phyloP scores from a whole-genome alignment of 73 alveolate species.

The Tetrahymena malaccensis region DNA sequence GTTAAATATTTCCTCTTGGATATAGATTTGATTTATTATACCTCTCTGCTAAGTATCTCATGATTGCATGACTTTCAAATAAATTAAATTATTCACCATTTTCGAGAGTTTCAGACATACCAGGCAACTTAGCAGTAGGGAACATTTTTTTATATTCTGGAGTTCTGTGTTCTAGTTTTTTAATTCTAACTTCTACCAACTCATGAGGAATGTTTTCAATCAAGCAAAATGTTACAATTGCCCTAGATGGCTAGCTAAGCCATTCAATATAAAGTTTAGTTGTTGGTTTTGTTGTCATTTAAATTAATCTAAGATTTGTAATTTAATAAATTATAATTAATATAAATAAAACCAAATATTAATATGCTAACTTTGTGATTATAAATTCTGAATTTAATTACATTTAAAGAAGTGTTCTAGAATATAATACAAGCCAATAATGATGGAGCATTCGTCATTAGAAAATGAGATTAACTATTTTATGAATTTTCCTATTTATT shows the following conservation, averaged over 20 bases:
- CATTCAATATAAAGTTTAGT: neutral
- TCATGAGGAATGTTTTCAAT: conserved; percentile 42
- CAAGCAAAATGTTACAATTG: conserved; percentile 43
- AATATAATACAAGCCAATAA: too few relatives aligned
- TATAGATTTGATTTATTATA: conserved; percentile 47
- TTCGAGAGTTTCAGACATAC: conserved; percentile 39
- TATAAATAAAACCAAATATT: neutral
- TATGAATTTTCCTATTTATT: neutral
- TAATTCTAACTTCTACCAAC: conserved; percentile 18
- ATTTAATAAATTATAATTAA: neutral
- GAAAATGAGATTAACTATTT: neutral
- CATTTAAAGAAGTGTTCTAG: neutral
- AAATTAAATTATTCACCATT: conserved; percentile 32
- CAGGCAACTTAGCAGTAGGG: conserved; percentile 48
- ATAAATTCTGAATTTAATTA: neutral
- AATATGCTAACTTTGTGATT: neutral
- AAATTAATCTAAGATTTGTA: neutral
- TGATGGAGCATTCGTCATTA: neutral
- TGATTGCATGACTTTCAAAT: conserved; percentile 56
- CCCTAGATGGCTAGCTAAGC: conserved; percentile 53
- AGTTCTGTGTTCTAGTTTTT: conserved; percentile 18
- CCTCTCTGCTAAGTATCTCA: conserved; percentile 41
- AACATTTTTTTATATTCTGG: conserved; percentile 31
- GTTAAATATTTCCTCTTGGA: conserved; percentile 42
- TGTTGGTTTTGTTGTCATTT: neutral